phyloP scores from a whole-genome alignment of 805 yeast species.

The Isabelozyma heimii region DNA sequence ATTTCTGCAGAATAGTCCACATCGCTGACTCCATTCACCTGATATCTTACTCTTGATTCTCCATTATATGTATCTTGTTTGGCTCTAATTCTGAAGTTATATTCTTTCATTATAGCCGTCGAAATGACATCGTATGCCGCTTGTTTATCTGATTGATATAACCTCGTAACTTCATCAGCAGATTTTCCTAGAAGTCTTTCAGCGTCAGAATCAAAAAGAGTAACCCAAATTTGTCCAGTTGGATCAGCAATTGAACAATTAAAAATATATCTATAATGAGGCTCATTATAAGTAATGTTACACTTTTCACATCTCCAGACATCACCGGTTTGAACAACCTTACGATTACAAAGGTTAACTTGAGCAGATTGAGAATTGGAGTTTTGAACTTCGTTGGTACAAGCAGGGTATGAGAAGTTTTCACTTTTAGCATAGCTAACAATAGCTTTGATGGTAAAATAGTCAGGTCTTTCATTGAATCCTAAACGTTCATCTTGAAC shows the following conservation, averaged over 20 bases:
- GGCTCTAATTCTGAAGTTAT: conserved; percentile 73
- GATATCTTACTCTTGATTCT: conserved; percentile 70
- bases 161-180: conserved; percentile 59
- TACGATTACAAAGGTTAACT: conserved; percentile 61
- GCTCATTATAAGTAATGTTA: conserved; percentile 63
- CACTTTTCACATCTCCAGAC: conserved; percentile 95
- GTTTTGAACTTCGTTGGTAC: conserved; percentile 49
- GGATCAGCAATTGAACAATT: conserved; percentile 75
- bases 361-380: conserved; percentile 10
- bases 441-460: conserved; percentile 70
- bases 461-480: conserved; percentile 74
- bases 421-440: conserved; percentile 70
- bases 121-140: conserved; percentile 46
- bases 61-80: conserved; percentile 84
- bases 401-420: conserved; percentile 86
- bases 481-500: conserved; percentile 72
- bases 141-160: conserved; percentile 30
- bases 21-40: conserved; percentile 51
- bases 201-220: conserved; percentile 86
- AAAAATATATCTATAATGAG: conserved; percentile 77
- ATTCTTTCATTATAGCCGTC: conserved; percentile 63
- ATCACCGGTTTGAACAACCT: conserved; percentile 66
- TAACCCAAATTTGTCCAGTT: conserved; percentile 82
- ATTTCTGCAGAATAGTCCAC: conserved; percentile 61
- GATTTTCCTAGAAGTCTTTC: conserved; percentile 58